Evolutionary conservation across 2,329 filamentous ascomycete genomes (phyloP), one percentile per base, ranked within the genome.

Genomic region (Paramyrothecium roridum): DNA sequence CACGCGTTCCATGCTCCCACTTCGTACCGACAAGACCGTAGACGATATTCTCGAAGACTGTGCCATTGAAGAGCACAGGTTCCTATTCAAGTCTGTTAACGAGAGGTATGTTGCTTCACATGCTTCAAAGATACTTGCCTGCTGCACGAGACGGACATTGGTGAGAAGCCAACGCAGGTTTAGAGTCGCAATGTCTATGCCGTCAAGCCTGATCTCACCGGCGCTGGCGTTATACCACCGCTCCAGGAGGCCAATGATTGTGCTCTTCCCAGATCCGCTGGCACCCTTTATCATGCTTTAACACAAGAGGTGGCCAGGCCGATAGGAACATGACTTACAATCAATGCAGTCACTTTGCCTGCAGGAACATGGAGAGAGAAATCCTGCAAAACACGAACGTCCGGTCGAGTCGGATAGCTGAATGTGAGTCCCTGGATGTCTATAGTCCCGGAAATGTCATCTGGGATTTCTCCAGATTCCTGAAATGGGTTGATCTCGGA

Each of bases 21-120:
- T 67, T 55, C 1, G 73, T 69, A 52, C 74, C 67, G 46, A 73
- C 64, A 1, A 83, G 66, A 2, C 81, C 82, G 48, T 76, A 72
- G 0, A 73, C 70, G 6, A 85, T 77, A 56, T 84, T 84, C 3
- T 76, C 73, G 50, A 79, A 80, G n/a, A 84, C 79, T 3, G 65
- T 70, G 20, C 70, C 68, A 50, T 74, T 69, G 61, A 76, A 76
- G 8, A 76, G 63, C 17, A 74, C 70, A 1, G 74, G 74, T 50
- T 76, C 73, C 59, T 76, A 66, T 8, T 33, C 26, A 48, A 33
- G 23, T n/a, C n/a, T n/a, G n/a, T n/a, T n/a, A n/a, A n/a, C n/a
- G n/a, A n/a, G n/a, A n/a, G n/a, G n/a, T n/a, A n/a, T n/a, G n/a
- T n/a, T n/a, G n/a, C n/a, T n/a, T n/a, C n/a, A n/a, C n/a, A n/a